Conservation (phyloP, 768 basidiomycete species). For the Pleurotus giganteus region DNA sequence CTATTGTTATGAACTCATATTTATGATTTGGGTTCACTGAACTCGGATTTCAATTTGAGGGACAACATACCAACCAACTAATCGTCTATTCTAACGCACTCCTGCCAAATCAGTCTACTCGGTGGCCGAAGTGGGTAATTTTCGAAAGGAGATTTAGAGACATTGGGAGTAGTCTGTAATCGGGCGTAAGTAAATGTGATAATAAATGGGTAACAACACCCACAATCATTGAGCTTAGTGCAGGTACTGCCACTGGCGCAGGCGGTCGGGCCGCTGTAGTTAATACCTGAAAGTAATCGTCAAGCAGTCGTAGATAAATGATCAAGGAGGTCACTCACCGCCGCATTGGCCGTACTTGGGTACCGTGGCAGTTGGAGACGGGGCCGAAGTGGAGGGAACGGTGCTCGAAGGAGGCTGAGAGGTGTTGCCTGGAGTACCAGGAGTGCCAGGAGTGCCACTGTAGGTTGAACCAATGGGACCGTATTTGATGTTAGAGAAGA, state of each 20-base stretch:
- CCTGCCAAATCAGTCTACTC: not conserved
- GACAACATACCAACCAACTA: too few relatives aligned
- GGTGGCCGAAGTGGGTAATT: not conserved
- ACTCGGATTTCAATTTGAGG: too few relatives aligned
- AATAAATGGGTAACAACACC: not conserved
- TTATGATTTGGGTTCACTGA: too few relatives aligned
- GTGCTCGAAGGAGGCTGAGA: constrained; percentile 7
- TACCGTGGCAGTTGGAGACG: not conserved
- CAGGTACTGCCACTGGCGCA: constrained; percentile 5
- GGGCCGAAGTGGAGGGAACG: not conserved
- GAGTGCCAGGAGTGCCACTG: not conserved
- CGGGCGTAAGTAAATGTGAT: not conserved
- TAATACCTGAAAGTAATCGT: not conserved
- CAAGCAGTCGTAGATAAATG: not conserved
- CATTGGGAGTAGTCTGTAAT: constrained; percentile 4
- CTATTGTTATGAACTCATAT: too few relatives aligned
- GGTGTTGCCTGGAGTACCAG: not conserved
- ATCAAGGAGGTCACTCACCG: not conserved
- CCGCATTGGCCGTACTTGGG: constrained; percentile 5
- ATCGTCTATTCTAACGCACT: not conserved
- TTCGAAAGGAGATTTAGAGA: not conserved
- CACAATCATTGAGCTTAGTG: constrained; percentile 8
- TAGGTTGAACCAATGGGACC: constrained; percentile 29
- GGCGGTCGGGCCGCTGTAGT: constrained; percentile 1
- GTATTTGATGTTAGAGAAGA: constrained; percentile 41